Evolutionary conservation across 164 flowering plant species (phyloP), one percentile per base, ranked within the genome.

Genomic region (Magnolia sinica): DNA sequence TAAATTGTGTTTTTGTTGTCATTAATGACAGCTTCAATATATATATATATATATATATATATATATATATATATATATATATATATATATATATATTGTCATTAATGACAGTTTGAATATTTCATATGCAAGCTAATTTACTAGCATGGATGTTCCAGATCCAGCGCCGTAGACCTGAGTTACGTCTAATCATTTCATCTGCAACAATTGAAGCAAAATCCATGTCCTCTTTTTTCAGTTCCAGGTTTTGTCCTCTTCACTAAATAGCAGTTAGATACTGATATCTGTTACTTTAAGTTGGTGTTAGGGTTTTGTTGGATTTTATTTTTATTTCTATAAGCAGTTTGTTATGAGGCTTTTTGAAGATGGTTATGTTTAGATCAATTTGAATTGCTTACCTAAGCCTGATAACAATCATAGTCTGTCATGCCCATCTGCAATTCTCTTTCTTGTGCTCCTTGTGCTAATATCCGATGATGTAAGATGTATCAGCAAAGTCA

Each of bases 171-270:
- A 86, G 99, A 58, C 91, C 98, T 82, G 94, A 94, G 61, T 81
- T 96, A 82, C 95, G 97, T 45, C 77, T 96, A 66, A 82, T 96
- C 72, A 96, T 96, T 76, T 86, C 98, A 50, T 96, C 99, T 63
- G 99, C 99, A 73, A 96, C 99, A 78, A 96, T 96, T 85, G 98
- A 96, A 81, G 99, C 99, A 64, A 91, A 88, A 86, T 79, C 89
- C 24, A 90, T 96, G 88, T 84, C 96, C 27, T 72, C 87, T 58
- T 96, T 92, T 84, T 96, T 96, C 80, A 73, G 73, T 64, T 64
- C 80, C 85, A 91, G 99, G 99, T 95, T 83, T 68, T 77, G 70
- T 74, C 19, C 50, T 69, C 4, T 66, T 69, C 27, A 23, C 20
- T 29, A 37, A 6, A 9, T 61, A 31, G 58, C 61, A n/a, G 45